phyloP scores from a whole-genome alignment of 2,329 filamentous ascomycete genomes.

The Microsporum ferrugineum region DNA sequence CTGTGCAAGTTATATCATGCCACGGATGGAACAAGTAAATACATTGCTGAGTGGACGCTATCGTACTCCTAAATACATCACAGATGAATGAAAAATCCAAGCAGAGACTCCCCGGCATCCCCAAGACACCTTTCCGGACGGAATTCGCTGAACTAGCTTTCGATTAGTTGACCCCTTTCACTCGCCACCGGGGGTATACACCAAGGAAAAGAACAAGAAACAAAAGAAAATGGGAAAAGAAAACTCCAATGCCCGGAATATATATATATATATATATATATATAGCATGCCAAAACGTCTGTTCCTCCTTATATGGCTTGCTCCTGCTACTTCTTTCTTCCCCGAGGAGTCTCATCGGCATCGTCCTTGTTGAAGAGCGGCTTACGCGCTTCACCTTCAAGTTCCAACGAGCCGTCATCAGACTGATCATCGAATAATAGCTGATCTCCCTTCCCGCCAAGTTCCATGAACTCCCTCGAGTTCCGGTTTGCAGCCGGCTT shows the following conservation, averaged over 20 bases:
- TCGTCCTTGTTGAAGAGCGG: constrained; percentile 48
- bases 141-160: background rate
- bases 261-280: too few species aligned
- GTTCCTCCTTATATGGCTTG: background rate
- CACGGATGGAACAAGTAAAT: background rate
- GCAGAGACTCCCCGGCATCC: background rate
- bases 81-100: background rate
- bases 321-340: background rate
- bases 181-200: background rate
- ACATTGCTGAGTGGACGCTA: background rate
- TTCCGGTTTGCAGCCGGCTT: constrained; percentile 56
- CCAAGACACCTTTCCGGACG: background rate
- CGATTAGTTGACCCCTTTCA: background rate
- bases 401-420: constrained; percentile 60
- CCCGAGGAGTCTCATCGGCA: constrained; percentile 1
- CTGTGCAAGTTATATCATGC: background rate
- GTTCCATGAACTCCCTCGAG: constrained; percentile 65
- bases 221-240: background rate
- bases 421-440: constrained; percentile 48
- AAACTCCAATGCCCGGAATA: background rate
- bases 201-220: background rate
- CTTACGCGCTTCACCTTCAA: constrained; percentile 76
- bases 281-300: background rate
- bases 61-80: background rate
- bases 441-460: constrained; percentile 80